phyloP scores from a whole-genome alignment of 208 protist genomes.

The Polymyxa betae region DNA sequence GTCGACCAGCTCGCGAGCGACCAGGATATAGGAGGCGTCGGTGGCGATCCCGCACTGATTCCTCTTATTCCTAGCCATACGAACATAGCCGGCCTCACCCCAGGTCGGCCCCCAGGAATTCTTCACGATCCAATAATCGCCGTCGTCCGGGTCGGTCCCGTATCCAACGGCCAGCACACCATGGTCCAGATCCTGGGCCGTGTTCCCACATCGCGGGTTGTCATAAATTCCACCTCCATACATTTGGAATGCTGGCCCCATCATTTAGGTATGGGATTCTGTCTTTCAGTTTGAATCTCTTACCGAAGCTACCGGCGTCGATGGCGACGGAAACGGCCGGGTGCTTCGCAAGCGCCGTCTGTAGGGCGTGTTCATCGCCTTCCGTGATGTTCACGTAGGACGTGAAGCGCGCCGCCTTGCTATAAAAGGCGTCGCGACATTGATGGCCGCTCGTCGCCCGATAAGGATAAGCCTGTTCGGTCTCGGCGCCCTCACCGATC shows the following conservation, averaged over 20 bases:
- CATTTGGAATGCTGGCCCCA: conserved; percentile 58
- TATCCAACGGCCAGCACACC: conserved; percentile 59
- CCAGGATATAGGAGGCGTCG: conserved; percentile 51
- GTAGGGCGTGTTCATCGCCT: conserved; percentile 54
- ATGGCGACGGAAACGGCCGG: conserved; percentile 62
- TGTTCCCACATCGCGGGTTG: background rate
- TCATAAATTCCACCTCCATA: conserved; percentile 63
- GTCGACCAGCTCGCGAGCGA: background rate
- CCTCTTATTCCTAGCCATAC: conserved; percentile 62
- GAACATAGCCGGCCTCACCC: conserved; percentile 68
- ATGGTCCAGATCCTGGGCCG: conserved; percentile 55
- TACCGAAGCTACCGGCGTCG: conserved; percentile 59
- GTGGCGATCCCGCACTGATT: conserved; percentile 65
- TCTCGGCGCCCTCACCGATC: conserved; percentile 39
- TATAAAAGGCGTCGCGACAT: background rate
- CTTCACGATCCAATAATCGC: conserved; percentile 66
- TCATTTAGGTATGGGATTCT: conserved; percentile 31
- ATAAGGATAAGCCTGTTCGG: conserved; percentile 31
- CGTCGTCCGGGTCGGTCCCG: background rate
- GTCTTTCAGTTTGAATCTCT: background rate
- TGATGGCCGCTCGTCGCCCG: conserved; percentile 5
- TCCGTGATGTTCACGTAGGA: conserved; percentile 54
- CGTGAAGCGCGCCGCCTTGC: background rate
- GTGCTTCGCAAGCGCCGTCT: conserved; percentile 11
- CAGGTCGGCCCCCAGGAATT: conserved; percentile 70